Base-by-base conservation (phyloP, 495 filamentous ascomycete species). In the Coniosporium apollinis region DNA sequence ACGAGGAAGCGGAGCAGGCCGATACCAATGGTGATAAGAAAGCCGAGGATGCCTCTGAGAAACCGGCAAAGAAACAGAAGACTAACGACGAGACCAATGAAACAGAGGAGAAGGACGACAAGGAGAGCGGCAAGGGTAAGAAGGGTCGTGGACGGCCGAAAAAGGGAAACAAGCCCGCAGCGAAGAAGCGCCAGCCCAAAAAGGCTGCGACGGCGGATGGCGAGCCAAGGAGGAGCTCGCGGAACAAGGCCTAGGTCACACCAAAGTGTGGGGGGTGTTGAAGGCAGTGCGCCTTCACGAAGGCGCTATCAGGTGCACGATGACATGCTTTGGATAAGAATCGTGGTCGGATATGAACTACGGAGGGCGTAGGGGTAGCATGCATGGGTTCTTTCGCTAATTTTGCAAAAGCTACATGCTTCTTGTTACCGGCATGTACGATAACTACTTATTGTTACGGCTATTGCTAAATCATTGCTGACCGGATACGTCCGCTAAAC, bases 81-180 rank as follows among this genome's bases (percentile, higher is more conserved):
- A 57, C 50, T 31, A 47, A 37, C 14, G 55, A 49, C 31, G 51
- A 59, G 37, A 50, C 47, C 13, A 46, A 41, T 35, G 46, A 42
- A 32, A 21, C 58, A 33, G 60, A 59, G 22, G 47, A 51, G 25
- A 51, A 48, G 33, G 45, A 39, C 16, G 55, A 52, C 34, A 42
- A 49, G 25, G 48, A 48, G 25, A 43, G 30, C 17, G 30, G 42
- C 10, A 44, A 57, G 43, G 30, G 44, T 38, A 65, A 61, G 44
- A 59, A 58, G 36, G 60, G 56, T 9, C 51, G 54, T 17, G 61
- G 59, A 11, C 53, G 59, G 19, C 61, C 65, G 7, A 66, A 66
- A 51, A 43, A 43, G n/a, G 38, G 18, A n/a, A 13, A 8, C 24
- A 47, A 47, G 30, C 43, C 39, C 16, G 52, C 55, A 38, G 45